Conservation (phyloP, 805 yeast species). For the Starmerella khaoyaiensis region DNA sequence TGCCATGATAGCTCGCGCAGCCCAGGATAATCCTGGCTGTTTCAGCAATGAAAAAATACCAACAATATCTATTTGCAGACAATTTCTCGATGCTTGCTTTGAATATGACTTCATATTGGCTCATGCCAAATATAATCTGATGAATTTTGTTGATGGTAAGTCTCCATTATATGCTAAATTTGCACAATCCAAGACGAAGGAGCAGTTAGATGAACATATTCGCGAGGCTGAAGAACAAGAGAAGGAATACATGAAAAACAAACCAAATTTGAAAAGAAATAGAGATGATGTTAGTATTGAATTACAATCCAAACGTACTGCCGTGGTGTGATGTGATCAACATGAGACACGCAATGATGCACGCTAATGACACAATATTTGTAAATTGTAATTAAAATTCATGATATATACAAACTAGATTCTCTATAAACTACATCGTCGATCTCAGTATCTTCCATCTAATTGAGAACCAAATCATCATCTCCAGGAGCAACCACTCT, state of each 20-base stretch:
- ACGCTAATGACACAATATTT: neutral
- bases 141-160: conserved; percentile 70
- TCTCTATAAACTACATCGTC: conserved; percentile 9
- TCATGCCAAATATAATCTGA: conserved; percentile 70
- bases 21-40: conserved; percentile 75
- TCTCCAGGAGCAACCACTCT: conserved; percentile 21
- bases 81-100: conserved; percentile 43
- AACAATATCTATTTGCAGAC: conserved; percentile 44
- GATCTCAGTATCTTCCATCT: neutral
- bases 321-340: too few relatives aligned
- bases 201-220: conserved; percentile 19
- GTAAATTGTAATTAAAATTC: neutral
- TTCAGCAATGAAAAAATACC: conserved; percentile 37
- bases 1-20: conserved; percentile 86
- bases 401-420: neutral
- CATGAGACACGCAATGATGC: too few relatives aligned
- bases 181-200: conserved; percentile 42
- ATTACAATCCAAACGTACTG: too few relatives aligned
- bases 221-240: too few relatives aligned
- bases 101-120: conserved; percentile 49
- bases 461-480: conserved; percentile 18
- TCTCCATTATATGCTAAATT: conserved; percentile 45
- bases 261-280: too few relatives aligned
- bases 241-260: too few relatives aligned
- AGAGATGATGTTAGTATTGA: too few relatives aligned